A percentile compares a stretch with the other conserved stretches of the same genome.
Conservation (phyloP, 352 stramenopile species). For the Salisapilia sapeloensis region DNA sequence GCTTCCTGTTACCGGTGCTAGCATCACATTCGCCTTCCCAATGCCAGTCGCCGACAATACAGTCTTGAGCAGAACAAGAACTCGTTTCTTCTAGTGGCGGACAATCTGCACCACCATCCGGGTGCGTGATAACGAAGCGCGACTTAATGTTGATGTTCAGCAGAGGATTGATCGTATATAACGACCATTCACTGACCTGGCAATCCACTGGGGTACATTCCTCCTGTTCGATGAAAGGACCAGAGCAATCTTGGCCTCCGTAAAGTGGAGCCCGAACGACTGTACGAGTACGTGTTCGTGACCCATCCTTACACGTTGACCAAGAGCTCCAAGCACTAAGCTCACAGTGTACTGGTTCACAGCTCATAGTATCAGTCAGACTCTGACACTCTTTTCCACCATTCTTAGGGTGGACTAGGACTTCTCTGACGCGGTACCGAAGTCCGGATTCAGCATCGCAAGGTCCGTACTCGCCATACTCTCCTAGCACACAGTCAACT, state of each 20-base stretch:
- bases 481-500: slow-evolving; percentile 8
- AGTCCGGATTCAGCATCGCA: slow-evolving; percentile 20
- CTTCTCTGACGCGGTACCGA: slow-evolving; percentile 9
- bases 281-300: neutral
- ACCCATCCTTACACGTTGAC: slow-evolving; percentile 4
- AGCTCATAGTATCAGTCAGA: slow-evolving; percentile 1
- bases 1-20: slow-evolving; percentile 11
- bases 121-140: slow-evolving; percentile 3
- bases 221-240: slow-evolving; percentile 1
- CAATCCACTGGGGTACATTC: slow-evolving; percentile 16
- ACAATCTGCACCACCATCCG: slow-evolving; percentile 22
- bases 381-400: slow-evolving; percentile 1
- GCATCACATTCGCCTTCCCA: slow-evolving; percentile 14
- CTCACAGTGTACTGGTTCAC: slow-evolving; percentile 6
- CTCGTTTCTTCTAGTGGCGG: slow-evolving; percentile 18
- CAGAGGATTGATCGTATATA: no score
- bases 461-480: slow-evolving; percentile 18
- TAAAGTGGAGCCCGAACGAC: slow-evolving; percentile 1
- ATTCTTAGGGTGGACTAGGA: slow-evolving; percentile 1
- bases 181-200: slow-evolving; percentile 13
- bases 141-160: slow-evolving; percentile 1
- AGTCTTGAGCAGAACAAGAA: slow-evolving; percentile 19
- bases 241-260: slow-evolving; percentile 2
- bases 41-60: slow-evolving; percentile 20
- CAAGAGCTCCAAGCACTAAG: slow-evolving; percentile 7